phyloP scores from a whole-genome alignment of 2,329 filamentous ascomycete genomes.

The Dactylella cylindrospora region DNA sequence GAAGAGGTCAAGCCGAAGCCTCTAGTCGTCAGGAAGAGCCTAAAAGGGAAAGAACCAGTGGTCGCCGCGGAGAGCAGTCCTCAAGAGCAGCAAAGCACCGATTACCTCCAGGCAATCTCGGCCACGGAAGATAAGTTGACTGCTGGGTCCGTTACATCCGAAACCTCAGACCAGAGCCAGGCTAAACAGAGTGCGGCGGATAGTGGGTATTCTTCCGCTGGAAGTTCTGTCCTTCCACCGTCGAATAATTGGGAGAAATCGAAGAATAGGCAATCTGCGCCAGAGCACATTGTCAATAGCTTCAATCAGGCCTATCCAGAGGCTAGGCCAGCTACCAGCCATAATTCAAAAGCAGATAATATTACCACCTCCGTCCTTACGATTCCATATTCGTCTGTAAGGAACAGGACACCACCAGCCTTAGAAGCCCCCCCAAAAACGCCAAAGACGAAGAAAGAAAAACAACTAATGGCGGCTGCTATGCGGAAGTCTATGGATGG shows the following conservation, averaged over 20 bases:
- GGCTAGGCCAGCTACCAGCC: conserved; percentile 20
- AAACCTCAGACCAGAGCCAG: conserved; percentile 27
- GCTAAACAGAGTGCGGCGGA: conserved; percentile 24
- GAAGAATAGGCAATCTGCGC: conserved; percentile 30
- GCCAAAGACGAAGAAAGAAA: conserved; percentile 7
- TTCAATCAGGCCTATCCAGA: conserved; percentile 28
- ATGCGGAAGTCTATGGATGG: background rate
- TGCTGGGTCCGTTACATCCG: conserved; percentile 22
- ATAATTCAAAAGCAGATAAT: conserved; percentile 17
- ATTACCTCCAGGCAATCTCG: background rate
- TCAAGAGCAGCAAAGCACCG: background rate
- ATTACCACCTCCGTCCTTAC: conserved; percentile 1
- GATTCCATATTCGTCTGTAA: conserved; percentile 16
- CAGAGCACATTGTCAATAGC: conserved; percentile 15
- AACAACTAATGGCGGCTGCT: background rate
- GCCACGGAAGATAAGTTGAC: conserved; percentile 15
- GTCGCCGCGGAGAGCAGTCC: background rate
- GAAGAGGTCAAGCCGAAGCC: conserved; percentile 22
- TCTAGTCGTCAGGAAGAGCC: conserved; percentile 18
- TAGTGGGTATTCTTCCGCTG: conserved; percentile 36
- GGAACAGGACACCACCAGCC: conserved; percentile 14
- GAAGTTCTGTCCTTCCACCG: conserved; percentile 7
- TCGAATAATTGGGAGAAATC: conserved; percentile 11
- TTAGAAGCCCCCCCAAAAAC: conserved; percentile 7
- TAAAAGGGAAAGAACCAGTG: background rate